phyloP scores from a whole-genome alignment of 2,329 filamentous ascomycete species.

The Exophiala dermatitidis region DNA sequence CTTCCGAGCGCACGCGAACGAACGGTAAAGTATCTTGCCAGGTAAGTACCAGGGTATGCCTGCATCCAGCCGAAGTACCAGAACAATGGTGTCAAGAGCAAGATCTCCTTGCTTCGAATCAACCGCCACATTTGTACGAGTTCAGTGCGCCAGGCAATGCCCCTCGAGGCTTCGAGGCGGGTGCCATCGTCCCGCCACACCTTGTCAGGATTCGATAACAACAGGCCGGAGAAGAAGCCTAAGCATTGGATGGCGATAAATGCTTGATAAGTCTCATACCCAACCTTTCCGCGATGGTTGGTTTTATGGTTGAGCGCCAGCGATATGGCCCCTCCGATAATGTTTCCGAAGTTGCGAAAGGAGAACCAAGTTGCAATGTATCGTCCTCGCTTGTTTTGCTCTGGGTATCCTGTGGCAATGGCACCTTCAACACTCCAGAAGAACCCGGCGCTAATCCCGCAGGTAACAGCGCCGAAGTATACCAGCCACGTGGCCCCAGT shows the following conservation, averaged over 20 bases:
- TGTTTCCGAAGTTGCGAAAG: constrained; percentile 47
- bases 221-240: constrained; percentile 38
- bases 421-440: constrained; percentile 39
- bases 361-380: constrained; percentile 49
- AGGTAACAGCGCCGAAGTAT: constrained; percentile 38
- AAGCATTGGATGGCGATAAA: constrained; percentile 40
- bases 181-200: constrained; percentile 41
- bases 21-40: constrained; percentile 41
- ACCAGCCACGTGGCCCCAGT: constrained; percentile 42
- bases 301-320: constrained; percentile 44
- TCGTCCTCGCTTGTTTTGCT: constrained; percentile 40
- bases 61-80: constrained; percentile 32
- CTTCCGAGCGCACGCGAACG: constrained; percentile 35
- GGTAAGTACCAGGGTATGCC: constrained; percentile 39
- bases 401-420: constrained; percentile 41
- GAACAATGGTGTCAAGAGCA: constrained; percentile 36
- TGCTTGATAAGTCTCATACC: constrained; percentile 37
- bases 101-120: constrained; percentile 31
- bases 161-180: constrained; percentile 29
- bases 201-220: constrained; percentile 42
- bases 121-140: constrained; percentile 34
- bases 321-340: constrained; percentile 48
- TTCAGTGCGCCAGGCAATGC: constrained; percentile 31
- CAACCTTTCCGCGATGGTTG: constrained; percentile 41
- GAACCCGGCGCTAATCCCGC: constrained; percentile 37